Percentiles rank a stretch among this genome's conserved stretches.
Conservation (phyloP, 129 eudicot species). For the Artemisia tridentata region DNA sequence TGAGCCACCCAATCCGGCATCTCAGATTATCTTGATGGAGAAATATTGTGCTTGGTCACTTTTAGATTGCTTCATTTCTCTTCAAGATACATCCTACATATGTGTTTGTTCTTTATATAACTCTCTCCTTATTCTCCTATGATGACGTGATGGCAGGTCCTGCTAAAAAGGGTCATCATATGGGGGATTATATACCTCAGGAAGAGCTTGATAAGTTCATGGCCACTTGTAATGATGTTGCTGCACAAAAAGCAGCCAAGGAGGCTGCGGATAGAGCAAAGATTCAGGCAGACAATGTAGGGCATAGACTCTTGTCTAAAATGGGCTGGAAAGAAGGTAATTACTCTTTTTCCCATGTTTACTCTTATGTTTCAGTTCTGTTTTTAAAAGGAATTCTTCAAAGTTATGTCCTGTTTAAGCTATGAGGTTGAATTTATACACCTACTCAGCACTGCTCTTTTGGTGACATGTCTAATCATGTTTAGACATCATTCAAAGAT, state of each 20-base stretch:
- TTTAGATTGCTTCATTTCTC: neutral
- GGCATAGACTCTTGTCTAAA: slow-evolving; percentile 75
- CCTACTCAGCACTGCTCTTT: no score
- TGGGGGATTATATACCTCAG: slow-evolving; percentile 86
- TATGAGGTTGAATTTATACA: no score
- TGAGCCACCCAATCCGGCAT: no score
- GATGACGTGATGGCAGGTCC: slow-evolving; percentile 27
- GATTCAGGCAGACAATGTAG: slow-evolving; percentile 83
- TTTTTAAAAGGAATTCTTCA: neutral
- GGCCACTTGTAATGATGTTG: slow-evolving; percentile 62
- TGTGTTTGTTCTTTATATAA: no score
- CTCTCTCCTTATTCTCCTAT: no score
- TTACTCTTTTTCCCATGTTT: neutral
- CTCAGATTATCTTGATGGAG: neutral
- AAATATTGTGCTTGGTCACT: neutral
- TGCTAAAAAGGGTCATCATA: slow-evolving; percentile 74
- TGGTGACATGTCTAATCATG: no score
- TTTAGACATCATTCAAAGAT: no score
- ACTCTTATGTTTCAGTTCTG: neutral
- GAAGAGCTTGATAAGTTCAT: slow-evolving; percentile 78
- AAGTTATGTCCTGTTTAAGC: neutral
- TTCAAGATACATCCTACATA: neutral
- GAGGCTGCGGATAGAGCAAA: slow-evolving; percentile 57
- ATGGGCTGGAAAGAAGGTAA: slow-evolving; percentile 95
- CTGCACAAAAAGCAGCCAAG: slow-evolving; percentile 55